Conservation (phyloP, 2,329 filamentous ascomycete species). For the Diplodia mutila region DNA sequence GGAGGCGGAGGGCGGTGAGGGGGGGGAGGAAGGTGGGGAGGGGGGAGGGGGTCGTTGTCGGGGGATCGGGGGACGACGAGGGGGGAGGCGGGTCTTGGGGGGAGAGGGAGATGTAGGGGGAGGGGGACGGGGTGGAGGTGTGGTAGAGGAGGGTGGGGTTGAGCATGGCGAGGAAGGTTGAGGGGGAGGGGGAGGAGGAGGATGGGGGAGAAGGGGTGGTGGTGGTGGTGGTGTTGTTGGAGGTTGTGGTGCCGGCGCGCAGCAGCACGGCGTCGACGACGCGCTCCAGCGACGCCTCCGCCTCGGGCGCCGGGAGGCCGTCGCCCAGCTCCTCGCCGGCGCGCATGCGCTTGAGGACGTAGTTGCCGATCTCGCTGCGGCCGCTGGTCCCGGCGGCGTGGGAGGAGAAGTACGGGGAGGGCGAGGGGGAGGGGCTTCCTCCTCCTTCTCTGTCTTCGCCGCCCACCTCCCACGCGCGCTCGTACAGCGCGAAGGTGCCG, state of each 20-base stretch:
- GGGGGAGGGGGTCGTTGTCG: too few species aligned
- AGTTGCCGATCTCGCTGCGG: neutral
- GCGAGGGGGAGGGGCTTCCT: too few species aligned
- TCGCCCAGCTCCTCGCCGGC: constrained; percentile 3
- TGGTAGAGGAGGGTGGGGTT: neutral
- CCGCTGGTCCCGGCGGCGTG: neutral
- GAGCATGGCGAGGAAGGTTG: neutral
- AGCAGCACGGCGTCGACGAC: neutral
- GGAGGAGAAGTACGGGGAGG: neutral
- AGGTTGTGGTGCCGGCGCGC: neutral
- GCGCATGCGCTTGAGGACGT: neutral
- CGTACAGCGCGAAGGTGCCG: constrained; percentile 2
- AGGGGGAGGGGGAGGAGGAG: neutral
- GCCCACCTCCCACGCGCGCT: neutral
- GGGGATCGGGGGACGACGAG: too few species aligned
- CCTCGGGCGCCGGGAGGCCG: neutral
- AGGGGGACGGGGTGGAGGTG: neutral
- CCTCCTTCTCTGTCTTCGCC: neutral
- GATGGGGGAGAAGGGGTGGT: neutral
- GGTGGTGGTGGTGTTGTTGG: neutral
- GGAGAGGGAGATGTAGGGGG: neutral
- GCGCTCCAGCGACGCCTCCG: neutral
- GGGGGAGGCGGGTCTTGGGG: too few species aligned
- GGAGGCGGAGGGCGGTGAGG: neutral
- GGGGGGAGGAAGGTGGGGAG: neutral